A percentile compares a stretch with the other conserved stretches of the same genome.
These are phyloP conservation scores for Fremontodendron californicum DNA, from an alignment of 345 rosid species.

Conservation along the genomic window DNA sequence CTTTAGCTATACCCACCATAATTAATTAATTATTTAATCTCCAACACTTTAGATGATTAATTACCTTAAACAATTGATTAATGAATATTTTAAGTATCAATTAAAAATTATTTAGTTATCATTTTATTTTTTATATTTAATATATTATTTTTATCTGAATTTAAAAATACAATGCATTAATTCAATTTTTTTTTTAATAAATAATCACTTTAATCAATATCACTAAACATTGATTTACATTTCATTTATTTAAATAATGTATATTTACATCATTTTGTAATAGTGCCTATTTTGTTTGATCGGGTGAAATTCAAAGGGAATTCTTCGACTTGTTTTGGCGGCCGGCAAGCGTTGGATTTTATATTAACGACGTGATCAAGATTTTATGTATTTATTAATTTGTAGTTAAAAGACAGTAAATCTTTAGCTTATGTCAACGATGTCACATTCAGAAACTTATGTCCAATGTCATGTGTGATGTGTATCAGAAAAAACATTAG, in stretches of 20 bases:
- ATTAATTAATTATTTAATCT: background rate
- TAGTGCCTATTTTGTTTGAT: background rate
- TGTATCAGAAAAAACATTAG: background rate
- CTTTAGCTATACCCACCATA: background rate
- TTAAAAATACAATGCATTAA: too few species aligned
- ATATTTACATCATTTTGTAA: background rate
- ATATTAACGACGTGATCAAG: background rate
- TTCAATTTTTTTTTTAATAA: too few species aligned
- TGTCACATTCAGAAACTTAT: background rate
- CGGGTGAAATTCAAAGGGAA: background rate
- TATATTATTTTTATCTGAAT: too few species aligned
- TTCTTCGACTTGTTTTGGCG: background rate
- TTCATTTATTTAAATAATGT: too few species aligned
- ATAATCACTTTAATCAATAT: too few species aligned
- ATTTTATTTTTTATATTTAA: too few species aligned
- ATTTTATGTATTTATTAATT: background rate
- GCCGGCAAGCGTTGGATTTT: background rate
- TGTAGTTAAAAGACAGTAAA: background rate
- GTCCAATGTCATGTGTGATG: background rate
- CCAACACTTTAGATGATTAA: background rate
- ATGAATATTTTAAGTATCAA: too few species aligned
- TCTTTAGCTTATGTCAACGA: background rate
- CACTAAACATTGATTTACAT: too few species aligned
- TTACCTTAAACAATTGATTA: too few species aligned
- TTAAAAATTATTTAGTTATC: too few species aligned